A percentile compares a stretch with the other conserved stretches of the same genome.
Evolutionary conservation across 2,329 filamentous ascomycete genomes (phyloP).

Genomic region (Penicillium sumatraense): DNA sequence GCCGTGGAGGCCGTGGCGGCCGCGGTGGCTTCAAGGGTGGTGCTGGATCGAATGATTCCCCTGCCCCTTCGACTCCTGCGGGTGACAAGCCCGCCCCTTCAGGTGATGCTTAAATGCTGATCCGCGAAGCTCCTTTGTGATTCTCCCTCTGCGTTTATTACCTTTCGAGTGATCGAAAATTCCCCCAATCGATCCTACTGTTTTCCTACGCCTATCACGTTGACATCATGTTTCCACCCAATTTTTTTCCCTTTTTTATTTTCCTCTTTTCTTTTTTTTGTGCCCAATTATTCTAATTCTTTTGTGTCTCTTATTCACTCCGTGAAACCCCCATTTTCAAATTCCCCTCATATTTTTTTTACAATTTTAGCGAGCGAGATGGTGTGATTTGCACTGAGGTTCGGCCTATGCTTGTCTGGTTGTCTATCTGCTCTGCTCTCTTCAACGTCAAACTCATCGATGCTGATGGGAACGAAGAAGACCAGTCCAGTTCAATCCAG

Average conservation of each 20-base stretch:
- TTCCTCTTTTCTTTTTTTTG: constrained; percentile 7
- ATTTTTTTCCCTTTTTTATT: constrained; percentile 15
- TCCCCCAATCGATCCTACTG: constrained; percentile 10
- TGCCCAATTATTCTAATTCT: constrained; percentile 34
- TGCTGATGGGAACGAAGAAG: not conserved
- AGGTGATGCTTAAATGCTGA: constrained; percentile 36
- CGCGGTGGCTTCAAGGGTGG: constrained; percentile 64
- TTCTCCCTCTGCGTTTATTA: constrained; percentile 8
- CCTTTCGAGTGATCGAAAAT: not conserved
- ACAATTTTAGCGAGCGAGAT: constrained; percentile 25
- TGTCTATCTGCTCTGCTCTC: not conserved
- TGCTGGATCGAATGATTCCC: constrained; percentile 38
- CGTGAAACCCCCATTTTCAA: constrained; percentile 26
- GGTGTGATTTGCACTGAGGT: constrained; percentile 10
- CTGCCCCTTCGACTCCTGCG: constrained; percentile 34
- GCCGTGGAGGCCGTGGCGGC: constrained; percentile 62
- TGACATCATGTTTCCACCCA: constrained; percentile 10
- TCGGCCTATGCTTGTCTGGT: not conserved
- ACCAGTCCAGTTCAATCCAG: not conserved
- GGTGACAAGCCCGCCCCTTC: constrained; percentile 42
- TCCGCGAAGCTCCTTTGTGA: constrained; percentile 16
- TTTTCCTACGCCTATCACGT: constrained; percentile 21
- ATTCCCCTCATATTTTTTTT: no score
- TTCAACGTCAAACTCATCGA: no score
- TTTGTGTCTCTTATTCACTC: constrained; percentile 25